A percentile compares a stretch with the other conserved stretches of the same genome.
Conservation (phyloP, 768 basidiomycete genomes). For the Hygrocybe punicea region DNA sequence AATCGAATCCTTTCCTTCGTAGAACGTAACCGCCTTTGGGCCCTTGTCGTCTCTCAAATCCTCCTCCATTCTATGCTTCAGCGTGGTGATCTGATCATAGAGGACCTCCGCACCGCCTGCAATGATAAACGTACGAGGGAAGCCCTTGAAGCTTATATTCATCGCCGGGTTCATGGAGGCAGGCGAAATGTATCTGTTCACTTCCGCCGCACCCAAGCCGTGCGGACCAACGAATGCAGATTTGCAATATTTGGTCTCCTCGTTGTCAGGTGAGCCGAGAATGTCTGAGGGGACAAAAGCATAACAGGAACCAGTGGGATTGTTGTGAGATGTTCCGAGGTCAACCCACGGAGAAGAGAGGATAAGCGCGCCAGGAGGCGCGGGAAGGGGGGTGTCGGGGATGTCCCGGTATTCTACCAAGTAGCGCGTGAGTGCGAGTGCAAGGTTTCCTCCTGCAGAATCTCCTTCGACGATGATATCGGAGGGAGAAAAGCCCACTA, state of each 20-base stretch:
- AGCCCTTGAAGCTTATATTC: conserved; percentile 47
- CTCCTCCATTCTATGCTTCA: conserved; percentile 47
- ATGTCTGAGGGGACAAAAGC: conserved; percentile 38
- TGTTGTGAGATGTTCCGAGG: conserved; percentile 39
- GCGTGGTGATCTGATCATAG: conserved; percentile 48
- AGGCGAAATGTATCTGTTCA: conserved; percentile 58
- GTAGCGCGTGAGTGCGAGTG: conserved; percentile 58
- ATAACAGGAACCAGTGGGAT: conserved; percentile 37
- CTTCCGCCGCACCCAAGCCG: conserved; percentile 42
- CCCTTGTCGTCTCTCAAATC: conserved; percentile 50
- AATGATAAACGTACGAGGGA: conserved; percentile 59
- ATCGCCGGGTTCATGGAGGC: conserved; percentile 42
- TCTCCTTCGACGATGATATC: conserved; percentile 70
- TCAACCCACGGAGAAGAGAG: conserved; percentile 60
- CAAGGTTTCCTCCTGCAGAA: conserved; percentile 75
- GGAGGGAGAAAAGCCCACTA: conserved; percentile 51
- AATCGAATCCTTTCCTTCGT: conserved; percentile 49
- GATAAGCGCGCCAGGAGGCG: conserved; percentile 47
- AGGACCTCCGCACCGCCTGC: conserved; percentile 56
- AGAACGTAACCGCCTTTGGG: conserved; percentile 39
- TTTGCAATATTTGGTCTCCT: conserved; percentile 31
- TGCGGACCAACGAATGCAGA: conserved; percentile 48
- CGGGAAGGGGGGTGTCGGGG: conserved; percentile 35
- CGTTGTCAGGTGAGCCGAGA: conserved; percentile 24
- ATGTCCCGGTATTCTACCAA: conserved; percentile 48